phyloP scores from a whole-genome alignment of 768 basidiomycete genomes.

The Tulasnella sp. region DNA sequence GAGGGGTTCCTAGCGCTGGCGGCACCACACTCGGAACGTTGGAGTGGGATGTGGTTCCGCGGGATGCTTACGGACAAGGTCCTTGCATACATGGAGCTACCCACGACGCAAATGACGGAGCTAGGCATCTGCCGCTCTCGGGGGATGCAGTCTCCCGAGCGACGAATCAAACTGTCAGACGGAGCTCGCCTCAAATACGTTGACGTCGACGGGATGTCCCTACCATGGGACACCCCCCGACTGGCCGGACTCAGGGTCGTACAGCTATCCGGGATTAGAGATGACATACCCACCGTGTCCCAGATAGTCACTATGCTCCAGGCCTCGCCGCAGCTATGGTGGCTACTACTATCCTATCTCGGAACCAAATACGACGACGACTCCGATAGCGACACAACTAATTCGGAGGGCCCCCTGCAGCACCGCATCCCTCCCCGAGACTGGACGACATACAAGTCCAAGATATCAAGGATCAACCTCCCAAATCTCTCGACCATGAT shows the following conservation, averaged over 20 bases:
- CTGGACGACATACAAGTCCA: not conserved
- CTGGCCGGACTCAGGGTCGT: not conserved
- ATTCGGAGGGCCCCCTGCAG: not conserved
- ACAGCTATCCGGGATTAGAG: not conserved
- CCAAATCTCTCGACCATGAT: not conserved
- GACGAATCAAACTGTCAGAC: not conserved
- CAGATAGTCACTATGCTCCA: not conserved
- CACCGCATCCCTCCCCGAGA: not conserved
- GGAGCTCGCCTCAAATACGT: not conserved
- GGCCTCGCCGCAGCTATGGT: not conserved
- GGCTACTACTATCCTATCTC: not conserved
- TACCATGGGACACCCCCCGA: not conserved
- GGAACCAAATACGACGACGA: not conserved
- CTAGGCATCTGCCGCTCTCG: not conserved
- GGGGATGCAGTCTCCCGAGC: not conserved
- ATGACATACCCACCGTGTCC: not conserved
- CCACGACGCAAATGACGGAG: not conserved
- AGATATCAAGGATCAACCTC: not conserved
- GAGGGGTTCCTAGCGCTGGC: not conserved
- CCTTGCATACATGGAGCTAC: not conserved
- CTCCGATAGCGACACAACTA: not conserved
- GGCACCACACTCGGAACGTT: not conserved
- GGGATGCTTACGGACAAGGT: not conserved
- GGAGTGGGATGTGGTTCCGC: not conserved
- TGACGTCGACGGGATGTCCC: not conserved